Evolutionary conservation across 345 rosid genomes (phyloP).

Genomic region (Moricandia arvensis): DNA sequence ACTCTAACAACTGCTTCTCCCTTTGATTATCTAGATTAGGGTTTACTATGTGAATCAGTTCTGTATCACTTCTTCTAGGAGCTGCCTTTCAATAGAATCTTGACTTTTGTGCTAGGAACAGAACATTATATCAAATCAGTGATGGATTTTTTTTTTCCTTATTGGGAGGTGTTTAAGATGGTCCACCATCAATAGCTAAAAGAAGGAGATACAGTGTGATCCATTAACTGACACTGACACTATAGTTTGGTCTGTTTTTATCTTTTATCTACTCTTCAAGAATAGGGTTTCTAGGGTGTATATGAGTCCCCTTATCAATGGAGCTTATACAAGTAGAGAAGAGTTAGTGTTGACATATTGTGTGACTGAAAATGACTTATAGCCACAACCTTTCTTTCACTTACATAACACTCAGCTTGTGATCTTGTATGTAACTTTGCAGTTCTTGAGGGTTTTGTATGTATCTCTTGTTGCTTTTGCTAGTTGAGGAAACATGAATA

Average conservation of each 20-base stretch:
- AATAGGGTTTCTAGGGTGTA: conserved; percentile 13
- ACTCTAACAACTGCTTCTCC: not conserved
- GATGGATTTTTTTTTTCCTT: conserved; percentile 13
- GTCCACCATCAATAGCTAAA: conserved; percentile 41
- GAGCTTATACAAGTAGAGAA: conserved; percentile 27
- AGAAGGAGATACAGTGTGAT: conserved; percentile 32
- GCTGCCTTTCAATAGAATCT: not conserved
- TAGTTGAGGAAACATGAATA: conserved; percentile 63
- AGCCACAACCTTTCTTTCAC: not conserved
- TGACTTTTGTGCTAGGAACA: conserved; percentile 15
- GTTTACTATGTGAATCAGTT: not conserved
- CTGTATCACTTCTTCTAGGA: conserved; percentile 6
- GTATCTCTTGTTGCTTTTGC: conserved; percentile 15
- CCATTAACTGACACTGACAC: conserved; percentile 40
- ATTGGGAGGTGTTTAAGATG: conserved; percentile 33
- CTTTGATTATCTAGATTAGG: not conserved
- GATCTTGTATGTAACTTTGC: not conserved
- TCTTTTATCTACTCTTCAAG: no score
- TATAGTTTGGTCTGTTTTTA: conserved; percentile 23
- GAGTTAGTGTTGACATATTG: conserved; percentile 34
- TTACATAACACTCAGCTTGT: conserved; percentile 21
- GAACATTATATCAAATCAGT: conserved; percentile 33
- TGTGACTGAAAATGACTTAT: conserved; percentile 25
- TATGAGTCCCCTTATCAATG: conserved; percentile 25
- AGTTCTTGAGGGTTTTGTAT: not conserved